Base-by-base conservation (phyloP, 2,329 filamentous ascomycete genomes). In the Diaporthe aspalathi region DNA sequence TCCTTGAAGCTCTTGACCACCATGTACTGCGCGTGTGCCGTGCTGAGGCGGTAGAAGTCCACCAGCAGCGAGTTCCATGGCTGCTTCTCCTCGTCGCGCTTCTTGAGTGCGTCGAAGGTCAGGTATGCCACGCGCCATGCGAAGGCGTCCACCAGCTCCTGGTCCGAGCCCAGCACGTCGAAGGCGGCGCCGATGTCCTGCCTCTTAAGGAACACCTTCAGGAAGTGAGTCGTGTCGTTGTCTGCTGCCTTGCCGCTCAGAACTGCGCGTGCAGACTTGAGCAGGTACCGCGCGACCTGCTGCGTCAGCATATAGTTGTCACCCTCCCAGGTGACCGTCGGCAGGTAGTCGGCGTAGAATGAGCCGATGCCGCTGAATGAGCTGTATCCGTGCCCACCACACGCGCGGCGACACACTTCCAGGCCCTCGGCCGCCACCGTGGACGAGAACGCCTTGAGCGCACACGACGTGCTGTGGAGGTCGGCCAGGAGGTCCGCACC, bases 281-380 rank as follows among this genome's bases (percentile, higher is more conserved):
- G 87, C 56, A 94, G 87, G 77, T 94, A 94, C 71, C 92, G 88
- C 3, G 91, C 91, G 3, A 94, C 92, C 82, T 94, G 92, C 80
- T 94, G 92, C 12, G 91, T 93, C 72, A 94, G 84, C 92, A 94
- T 94, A 83, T 93, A 94, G 84, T 93, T 94, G 83, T 94, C 92
- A 54, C 92, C 92, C 79, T 94, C 92, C 90, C 91, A 93, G 12
- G 91, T 93, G 5, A 85, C 82, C 3, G 81, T 83, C n/a, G 93
- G 92, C 1, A 94, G 85, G 78, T 94, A 94, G 79, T 94, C 92
- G 35, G 92, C 86, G 76, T 94, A 94, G 87, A 89, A 93, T 22
- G 87, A 83, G 1, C 92, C 92, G 75, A 95, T 93, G n/a, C 93
- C 93, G 68, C 89, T 90, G 83, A 94, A 93, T 76, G 87, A 89